Evolutionary conservation across 2,329 filamentous ascomycete genomes (phyloP).

Genomic region (Ophiostoma himal-ulmi): DNA sequence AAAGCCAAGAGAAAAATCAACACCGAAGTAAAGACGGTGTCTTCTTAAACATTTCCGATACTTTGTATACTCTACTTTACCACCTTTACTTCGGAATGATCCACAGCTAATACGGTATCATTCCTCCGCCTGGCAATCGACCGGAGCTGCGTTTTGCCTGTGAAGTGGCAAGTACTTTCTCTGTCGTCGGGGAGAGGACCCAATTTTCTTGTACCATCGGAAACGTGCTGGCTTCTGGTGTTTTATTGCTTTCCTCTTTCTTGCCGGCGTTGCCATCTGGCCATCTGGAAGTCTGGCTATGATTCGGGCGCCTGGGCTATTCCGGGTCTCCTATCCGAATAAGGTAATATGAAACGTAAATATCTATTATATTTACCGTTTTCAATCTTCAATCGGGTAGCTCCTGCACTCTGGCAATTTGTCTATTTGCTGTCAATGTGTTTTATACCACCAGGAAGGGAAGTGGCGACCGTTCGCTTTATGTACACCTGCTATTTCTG

Average conservation of each 20-base stretch:
- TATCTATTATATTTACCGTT: neutral
- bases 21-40: neutral
- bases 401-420: neutral
- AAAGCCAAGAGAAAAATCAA: neutral
- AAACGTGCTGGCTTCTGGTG: neutral
- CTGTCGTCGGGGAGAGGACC: neutral
- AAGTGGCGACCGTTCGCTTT: neutral
- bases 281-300: too few species aligned
- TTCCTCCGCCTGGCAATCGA: neutral
- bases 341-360: conserved; percentile 9
- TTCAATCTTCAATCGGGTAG: neutral
- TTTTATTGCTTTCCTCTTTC: neutral
- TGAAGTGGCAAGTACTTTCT: neutral
- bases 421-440: neutral
- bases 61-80: neutral
- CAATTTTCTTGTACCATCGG: conserved; percentile 5
- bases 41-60: neutral
- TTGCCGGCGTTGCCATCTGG: neutral
- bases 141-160: neutral
- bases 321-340: neutral
- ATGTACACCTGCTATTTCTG: neutral
- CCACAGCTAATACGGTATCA: neutral
- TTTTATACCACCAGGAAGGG: neutral
- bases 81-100: neutral
- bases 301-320: neutral